These are phyloP conservation scores for Rhamnella rubrinervis DNA, from an alignment of 331 rosid genomes.

Conservation along the genomic window DNA sequence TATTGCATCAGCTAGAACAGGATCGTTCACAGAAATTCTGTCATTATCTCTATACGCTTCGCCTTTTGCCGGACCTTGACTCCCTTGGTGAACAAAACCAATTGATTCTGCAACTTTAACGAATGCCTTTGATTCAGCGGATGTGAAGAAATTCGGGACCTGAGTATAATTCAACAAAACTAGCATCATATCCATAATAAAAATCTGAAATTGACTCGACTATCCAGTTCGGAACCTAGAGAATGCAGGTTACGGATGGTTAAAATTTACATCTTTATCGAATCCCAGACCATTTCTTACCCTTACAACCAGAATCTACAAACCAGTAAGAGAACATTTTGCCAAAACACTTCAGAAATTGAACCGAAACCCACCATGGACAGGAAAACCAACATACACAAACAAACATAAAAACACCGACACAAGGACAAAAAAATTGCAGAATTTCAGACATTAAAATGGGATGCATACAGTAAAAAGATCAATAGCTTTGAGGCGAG, in stretches of 20 bases:
- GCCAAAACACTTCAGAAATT: constrained; percentile 2
- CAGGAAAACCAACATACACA: neutral
- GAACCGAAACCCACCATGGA: neutral
- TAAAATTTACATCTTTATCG: neutral
- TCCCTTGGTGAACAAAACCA: constrained; percentile 87
- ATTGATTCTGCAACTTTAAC: constrained; percentile 61
- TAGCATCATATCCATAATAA: neutral
- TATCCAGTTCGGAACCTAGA: neutral
- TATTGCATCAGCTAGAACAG: constrained; percentile 60
- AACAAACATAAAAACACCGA: neutral
- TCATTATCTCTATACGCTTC: constrained; percentile 92
- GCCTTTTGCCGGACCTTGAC: constrained; percentile 82
- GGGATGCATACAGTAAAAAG: constrained; percentile 64
- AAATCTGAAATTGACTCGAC: neutral
- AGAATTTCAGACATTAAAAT: constrained; percentile 4
- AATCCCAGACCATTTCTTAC: constrained; percentile 2
- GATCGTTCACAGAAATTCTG: constrained; percentile 66
- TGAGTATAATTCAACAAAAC: constrained; percentile 22
- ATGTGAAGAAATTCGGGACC: constrained; percentile 67
- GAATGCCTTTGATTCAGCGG: constrained; percentile 76
- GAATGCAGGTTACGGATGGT: neutral
- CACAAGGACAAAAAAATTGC: neutral
- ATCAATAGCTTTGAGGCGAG: constrained; percentile 52
- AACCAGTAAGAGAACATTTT: neutral
- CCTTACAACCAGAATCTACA: neutral